Evolutionary conservation across 2,329 filamentous ascomycete species (phyloP).

Genomic region (Paracoccidioides lutzii): DNA sequence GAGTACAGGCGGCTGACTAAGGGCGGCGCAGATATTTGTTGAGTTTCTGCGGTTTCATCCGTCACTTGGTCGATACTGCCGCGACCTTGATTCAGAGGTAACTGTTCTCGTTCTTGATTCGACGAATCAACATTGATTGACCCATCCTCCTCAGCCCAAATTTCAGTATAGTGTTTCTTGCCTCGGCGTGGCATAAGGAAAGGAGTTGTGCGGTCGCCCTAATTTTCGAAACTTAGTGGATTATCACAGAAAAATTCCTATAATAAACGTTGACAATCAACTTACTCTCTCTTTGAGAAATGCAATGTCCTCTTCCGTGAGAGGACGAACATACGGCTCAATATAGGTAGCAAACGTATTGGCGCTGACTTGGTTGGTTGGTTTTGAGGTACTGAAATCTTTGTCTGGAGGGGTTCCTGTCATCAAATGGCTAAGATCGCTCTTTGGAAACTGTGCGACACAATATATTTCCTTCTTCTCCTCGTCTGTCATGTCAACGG

Average conservation of each 20-base stretch:
- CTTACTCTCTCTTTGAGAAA: conserved; percentile 70
- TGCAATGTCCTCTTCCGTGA: conserved; percentile 85
- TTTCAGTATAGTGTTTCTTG: conserved; percentile 71
- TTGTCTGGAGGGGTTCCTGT: conserved; percentile 83
- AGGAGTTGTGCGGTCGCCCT: conserved; percentile 66
- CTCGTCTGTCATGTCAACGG: conserved; percentile 65
- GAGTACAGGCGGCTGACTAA: conserved; percentile 70
- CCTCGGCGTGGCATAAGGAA: conserved; percentile 80
- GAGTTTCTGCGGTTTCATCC: conserved; percentile 75
- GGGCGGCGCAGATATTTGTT: conserved; percentile 78
- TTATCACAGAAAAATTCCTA: neutral
- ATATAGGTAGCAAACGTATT: conserved; percentile 85
- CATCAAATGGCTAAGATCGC: conserved; percentile 70
- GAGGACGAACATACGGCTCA: conserved; percentile 78
- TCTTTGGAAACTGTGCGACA: conserved; percentile 68
- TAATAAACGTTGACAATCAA: neutral
- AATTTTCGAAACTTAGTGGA: conserved; percentile 15
- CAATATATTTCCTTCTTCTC: conserved; percentile 79
- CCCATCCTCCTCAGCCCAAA: conserved; percentile 92
- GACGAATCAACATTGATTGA: conserved; percentile 58
- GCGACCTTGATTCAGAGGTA: conserved; percentile 67
- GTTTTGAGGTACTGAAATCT: conserved; percentile 90
- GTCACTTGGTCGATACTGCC: conserved; percentile 77
- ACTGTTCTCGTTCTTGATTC: conserved; percentile 48
- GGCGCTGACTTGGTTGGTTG: conserved; percentile 85